Evolutionary conservation across 2,329 filamentous ascomycete genomes (phyloP).

Genomic region (Helminthosporium solani): DNA sequence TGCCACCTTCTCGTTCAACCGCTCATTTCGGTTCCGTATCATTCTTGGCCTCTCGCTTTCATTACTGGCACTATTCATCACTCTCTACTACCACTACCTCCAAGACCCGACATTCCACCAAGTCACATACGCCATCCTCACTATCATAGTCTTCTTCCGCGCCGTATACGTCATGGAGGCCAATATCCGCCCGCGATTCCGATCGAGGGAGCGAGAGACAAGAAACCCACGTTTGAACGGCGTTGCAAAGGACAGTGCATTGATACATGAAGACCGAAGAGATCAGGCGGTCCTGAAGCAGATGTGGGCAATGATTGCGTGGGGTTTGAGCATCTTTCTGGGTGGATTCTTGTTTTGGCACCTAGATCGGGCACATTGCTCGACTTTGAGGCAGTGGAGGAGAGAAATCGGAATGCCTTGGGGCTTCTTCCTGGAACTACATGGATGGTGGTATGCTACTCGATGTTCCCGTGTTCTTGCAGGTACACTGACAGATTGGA

Average conservation of each 20-base stretch:
- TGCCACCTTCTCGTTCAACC: slow-evolving; percentile 73
- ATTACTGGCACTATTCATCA: slow-evolving; percentile 63
- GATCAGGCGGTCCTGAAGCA: slow-evolving; percentile 60
- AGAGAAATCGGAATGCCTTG: slow-evolving; percentile 72
- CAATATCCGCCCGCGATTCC: slow-evolving; percentile 59
- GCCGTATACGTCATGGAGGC: slow-evolving; percentile 77
- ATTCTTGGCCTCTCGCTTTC: slow-evolving; percentile 60
- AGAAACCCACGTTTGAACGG: slow-evolving; percentile 24
- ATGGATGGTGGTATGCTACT: slow-evolving; percentile 66
- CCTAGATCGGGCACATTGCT: slow-evolving; percentile 76
- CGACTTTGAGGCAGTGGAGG: slow-evolving; percentile 64
- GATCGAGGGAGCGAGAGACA: slow-evolving; percentile 42
- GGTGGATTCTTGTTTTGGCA: slow-evolving; percentile 76
- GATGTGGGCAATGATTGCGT: slow-evolving; percentile 75
- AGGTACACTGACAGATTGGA: neutral
- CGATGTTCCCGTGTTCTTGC: slow-evolving; percentile 4
- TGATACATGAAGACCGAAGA: slow-evolving; percentile 51
- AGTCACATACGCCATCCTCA: slow-evolving; percentile 72
- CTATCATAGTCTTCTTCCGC: slow-evolving; percentile 67
- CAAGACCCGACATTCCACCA: slow-evolving; percentile 84
- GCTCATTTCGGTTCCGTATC: slow-evolving; percentile 52
- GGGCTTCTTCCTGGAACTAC: slow-evolving; percentile 72
- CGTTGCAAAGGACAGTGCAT: slow-evolving; percentile 41
- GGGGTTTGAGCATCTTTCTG: slow-evolving; percentile 70
- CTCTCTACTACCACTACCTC: slow-evolving; percentile 75